Conservation (phyloP, 805 yeast genomes). For the Kodamaea leandrae region DNA sequence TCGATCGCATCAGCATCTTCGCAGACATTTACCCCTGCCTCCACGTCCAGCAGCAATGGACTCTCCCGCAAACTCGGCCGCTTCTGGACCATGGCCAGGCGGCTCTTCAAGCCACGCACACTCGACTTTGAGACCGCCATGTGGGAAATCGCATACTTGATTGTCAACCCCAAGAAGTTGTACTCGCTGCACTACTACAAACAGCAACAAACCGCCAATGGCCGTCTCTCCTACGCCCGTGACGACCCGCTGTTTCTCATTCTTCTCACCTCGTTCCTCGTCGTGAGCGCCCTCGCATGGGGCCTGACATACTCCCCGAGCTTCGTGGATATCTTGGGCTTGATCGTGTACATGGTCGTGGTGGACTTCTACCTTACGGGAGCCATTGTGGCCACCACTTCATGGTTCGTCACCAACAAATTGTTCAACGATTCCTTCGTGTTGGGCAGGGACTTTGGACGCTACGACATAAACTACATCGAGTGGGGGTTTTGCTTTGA, state of each 20-base stretch:
- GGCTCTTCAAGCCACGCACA: constrained; percentile 66
- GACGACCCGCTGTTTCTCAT: constrained; percentile 91
- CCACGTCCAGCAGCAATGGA: constrained; percentile 2
- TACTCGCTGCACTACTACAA: constrained; percentile 73
- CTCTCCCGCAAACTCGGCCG: constrained; percentile 18
- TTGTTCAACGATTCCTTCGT: constrained; percentile 45
- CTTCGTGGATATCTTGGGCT: constrained; percentile 55
- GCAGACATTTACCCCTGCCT: constrained; percentile 11
- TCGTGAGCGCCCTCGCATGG: constrained; percentile 83
- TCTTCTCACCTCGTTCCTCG: constrained; percentile 61
- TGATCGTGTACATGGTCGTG: constrained; percentile 78
- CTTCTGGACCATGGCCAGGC: constrained; percentile 29
- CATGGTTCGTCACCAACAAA: constrained; percentile 70
- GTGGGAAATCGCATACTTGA: constrained; percentile 81
- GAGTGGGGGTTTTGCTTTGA: constrained; percentile 97
- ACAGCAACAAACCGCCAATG: constrained; percentile 54
- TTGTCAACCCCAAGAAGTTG: constrained; percentile 76
- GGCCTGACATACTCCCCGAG: constrained; percentile 77
- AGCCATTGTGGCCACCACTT: constrained; percentile 60
- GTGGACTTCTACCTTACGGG: constrained; percentile 80
- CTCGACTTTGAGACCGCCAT: constrained; percentile 89
- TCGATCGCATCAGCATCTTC: constrained; percentile 18
- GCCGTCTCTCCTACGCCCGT: constrained; percentile 73
- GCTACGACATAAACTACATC: constrained; percentile 39
- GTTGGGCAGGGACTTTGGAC: constrained; percentile 19